A percentile compares a stretch with the other conserved stretches of the same genome.
These are phyloP conservation scores for Conidiobolus incongruus DNA, from an alignment of 371 early-diverging fungal genomes.

Conservation along the genomic window DNA sequence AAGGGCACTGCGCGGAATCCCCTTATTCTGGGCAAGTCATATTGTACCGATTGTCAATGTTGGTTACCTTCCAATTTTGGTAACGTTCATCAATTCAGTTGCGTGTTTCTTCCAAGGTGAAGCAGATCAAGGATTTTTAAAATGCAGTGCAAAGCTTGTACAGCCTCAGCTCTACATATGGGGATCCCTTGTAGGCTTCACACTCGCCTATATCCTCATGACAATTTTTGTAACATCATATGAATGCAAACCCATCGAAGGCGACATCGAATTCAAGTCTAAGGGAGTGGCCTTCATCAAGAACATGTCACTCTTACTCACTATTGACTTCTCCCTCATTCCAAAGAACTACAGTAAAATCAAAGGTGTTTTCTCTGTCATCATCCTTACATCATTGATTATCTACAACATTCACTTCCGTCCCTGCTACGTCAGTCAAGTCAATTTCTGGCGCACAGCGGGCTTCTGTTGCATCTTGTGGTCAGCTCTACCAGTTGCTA, in stretches of 20 bases:
- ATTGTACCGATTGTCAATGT: conserved; percentile 11
- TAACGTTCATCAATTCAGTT: conserved; percentile 14
- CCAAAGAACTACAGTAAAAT: conserved; percentile 11
- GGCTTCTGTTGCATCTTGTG: conserved; percentile 23
- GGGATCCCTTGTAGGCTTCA: conserved; percentile 25
- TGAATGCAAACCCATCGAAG: conserved; percentile 30
- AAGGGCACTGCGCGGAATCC: conserved; percentile 5
- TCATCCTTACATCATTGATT: conserved; percentile 13
- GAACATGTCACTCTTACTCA: conserved; percentile 24
- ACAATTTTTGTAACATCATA: conserved; percentile 44
- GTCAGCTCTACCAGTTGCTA: conserved; percentile 20
- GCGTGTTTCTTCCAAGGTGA: conserved; percentile 9
- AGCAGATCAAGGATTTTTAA: conserved; percentile 6
- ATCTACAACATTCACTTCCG: conserved; percentile 14
- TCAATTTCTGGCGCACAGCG: conserved; percentile 24
- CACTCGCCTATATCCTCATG: conserved; percentile 28
- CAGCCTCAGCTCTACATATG: conserved; percentile 21
- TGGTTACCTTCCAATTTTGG: conserved; percentile 13
- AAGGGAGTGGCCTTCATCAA: conserved; percentile 41
- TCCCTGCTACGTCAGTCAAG: conserved; percentile 17
- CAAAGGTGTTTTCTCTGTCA: conserved; percentile 14
- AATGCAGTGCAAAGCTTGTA: conserved; percentile 1
- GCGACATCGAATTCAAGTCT: conserved; percentile 42
- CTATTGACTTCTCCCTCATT: conserved; percentile 15
- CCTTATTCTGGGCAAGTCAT: conserved; percentile 16